Evolutionary conservation across 2,329 filamentous ascomycete species (phyloP), one percentile per base, ranked within the genome.

Genomic region (Diatrype stigma): DNA sequence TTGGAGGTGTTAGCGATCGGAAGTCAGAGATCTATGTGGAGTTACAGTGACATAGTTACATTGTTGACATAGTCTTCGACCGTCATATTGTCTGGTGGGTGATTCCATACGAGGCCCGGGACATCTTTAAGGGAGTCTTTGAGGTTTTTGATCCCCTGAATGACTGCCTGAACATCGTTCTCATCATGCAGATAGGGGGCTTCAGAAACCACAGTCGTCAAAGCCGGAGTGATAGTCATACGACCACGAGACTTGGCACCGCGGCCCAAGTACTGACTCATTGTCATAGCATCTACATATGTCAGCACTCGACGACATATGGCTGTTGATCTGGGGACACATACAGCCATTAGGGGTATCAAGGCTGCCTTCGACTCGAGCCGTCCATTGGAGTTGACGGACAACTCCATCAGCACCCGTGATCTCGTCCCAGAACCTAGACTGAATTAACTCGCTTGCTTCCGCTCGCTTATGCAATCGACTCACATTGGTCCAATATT

Each of bases 341-440:
- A 30, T 30, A 30, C 26, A 30, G 26, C 26, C 26, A 30, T 30
- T 30, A 30, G n/a, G n/a, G 40, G 26, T 30, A 30, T 30, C 26
- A 5, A 30, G 10, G 47, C 70, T 74, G 38, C 76, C 78, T 56
- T 86, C 83, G 35, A 86, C 81, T 56, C 84, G 78, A 37, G 82
- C 79, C 6, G 84, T 86, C 73, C 80, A 87, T 63, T 87, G 84
- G 28, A 87, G 69, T 57, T 85, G 80, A 42, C 84, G 77, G 7
- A 78, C 75, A 51, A 82, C 77, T 26, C 82, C 82, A 57, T 88
- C 84, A 3, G 58, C 65, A 10, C 76, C 75, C 32, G 63, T 68
- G 61, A 85, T 77, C 53, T 82, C 77, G 56, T 85, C 81, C 76
- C 78, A 85, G 66, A 66, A 65, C 26, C 63, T 66, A 22, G 22